Base-by-base conservation (phyloP, 1,139 yeast species). In the Taphrina deformans region DNA sequence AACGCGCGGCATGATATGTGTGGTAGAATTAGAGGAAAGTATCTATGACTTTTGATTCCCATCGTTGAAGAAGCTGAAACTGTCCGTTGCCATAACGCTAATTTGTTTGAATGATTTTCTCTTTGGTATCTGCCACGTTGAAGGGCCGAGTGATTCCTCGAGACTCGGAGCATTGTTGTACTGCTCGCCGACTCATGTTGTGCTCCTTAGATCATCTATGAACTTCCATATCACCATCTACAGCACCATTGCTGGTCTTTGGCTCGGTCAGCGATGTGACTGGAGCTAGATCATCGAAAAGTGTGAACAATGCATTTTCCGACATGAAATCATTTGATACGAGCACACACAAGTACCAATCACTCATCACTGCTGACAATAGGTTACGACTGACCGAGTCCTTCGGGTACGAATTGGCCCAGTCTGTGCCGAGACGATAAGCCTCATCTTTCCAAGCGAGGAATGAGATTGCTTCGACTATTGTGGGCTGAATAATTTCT, bases 361-460 rank as follows among this genome's bases (percentile, higher is more conserved):
- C 82, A 62, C 83, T 78, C 67, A 84, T 81, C 65, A 90, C 75
- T 1, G 75, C 71, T 40, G 78, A 72, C 70, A 92, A 77, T 65
- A 89, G 80, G 6, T 71, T 70, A 68, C 74, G 69, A 16, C 79
- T 59, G 27, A 71, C 66, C 16, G 76, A 69, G 41, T 74, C 77
- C 53, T 75, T 75, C n/a, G 77, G 77, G 55, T 75, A 79, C 66
- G 79, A 77, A 38, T 79, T 78, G 46, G 81, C 77, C 99, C 99
- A 93, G 74, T 90, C 97, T 55, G 82, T 79, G 67, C 92, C 82
- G 68, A 93, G 85, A 70, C 90, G 81, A 80, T 83, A 93, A 41
- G 93, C 95, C 76, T 93, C 99, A 75, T 92, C 97, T 75, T 90
- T 92, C 99, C 99, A 93, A 9, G 98, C 96, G 71, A 89, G 79